A percentile compares a stretch with the other conserved stretches of the same genome.
Evolutionary conservation across 495 filamentous ascomycete species (phyloP).

Genomic region (Neurospora pannonica): DNA sequence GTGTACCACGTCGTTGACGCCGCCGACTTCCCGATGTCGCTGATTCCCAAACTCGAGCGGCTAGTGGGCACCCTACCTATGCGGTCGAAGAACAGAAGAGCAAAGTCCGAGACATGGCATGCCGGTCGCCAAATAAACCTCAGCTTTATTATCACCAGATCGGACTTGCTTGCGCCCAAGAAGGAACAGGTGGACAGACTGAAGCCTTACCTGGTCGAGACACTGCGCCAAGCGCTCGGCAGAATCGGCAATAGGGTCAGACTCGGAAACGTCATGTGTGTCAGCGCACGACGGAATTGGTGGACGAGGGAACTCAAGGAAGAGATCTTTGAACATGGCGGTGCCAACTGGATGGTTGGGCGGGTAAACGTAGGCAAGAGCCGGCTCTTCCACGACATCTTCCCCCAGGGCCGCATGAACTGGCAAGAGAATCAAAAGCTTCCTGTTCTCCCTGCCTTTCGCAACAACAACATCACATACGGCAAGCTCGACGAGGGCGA

Average conservation of each 20-base stretch:
- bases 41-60: slow-evolving; percentile 52
- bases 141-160: slow-evolving; percentile 81
- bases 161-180: slow-evolving; percentile 72
- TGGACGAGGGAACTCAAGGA: slow-evolving; percentile 83
- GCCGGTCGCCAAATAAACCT: slow-evolving; percentile 56
- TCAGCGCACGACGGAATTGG: slow-evolving; percentile 76
- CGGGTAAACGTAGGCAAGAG: slow-evolving; percentile 97
- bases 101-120: slow-evolving; percentile 51
- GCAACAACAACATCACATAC: not conserved
- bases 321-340: slow-evolving; percentile 66
- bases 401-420: slow-evolving; percentile 65
- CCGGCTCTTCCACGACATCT: slow-evolving; percentile 73
- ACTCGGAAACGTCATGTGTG: slow-evolving; percentile 73
- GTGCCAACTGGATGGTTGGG: slow-evolving; percentile 95
- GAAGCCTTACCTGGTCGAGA: slow-evolving; percentile 69
- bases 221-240: slow-evolving; percentile 64
- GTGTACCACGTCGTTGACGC: slow-evolving; percentile 98
- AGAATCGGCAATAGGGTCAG: slow-evolving; percentile 50
- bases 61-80: slow-evolving; percentile 53
- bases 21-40: slow-evolving; percentile 90
- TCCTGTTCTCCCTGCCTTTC: slow-evolving; percentile 21
- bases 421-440: slow-evolving; percentile 23
- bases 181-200: slow-evolving; percentile 72
- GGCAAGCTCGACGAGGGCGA: slow-evolving; percentile 7
- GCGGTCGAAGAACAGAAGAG: slow-evolving; percentile 67